phyloP scores from a whole-genome alignment of 192 early-diverging fungal genomes.

The Kickxella alabastrina region DNA sequence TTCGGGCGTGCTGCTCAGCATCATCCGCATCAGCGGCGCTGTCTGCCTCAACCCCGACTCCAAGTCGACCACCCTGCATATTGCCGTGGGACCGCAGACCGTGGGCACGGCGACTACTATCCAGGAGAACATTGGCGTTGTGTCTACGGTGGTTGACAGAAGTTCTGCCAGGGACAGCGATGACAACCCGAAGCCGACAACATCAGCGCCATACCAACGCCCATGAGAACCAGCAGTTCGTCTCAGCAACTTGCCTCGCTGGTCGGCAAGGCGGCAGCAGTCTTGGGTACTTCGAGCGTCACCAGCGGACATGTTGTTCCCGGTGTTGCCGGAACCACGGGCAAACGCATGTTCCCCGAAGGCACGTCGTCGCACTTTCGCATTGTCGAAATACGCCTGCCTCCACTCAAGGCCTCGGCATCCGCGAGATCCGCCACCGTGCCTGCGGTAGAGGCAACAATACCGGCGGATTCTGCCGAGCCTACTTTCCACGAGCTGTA shows the following conservation, averaged over 20 bases:
- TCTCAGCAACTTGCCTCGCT: background rate
- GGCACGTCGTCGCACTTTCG: constrained; percentile 27
- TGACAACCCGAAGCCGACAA: background rate
- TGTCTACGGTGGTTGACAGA: no score
- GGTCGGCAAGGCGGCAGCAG: background rate
- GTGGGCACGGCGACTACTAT: constrained; percentile 11
- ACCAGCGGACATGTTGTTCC: constrained; percentile 17
- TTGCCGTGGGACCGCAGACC: constrained; percentile 31
- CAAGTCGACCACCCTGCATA: constrained; percentile 25
- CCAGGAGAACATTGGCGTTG: constrained; percentile 1
- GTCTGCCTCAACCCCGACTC: constrained; percentile 47
- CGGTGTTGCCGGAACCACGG: constrained; percentile 26
- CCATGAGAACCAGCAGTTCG: background rate
- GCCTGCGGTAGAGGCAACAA: no score
- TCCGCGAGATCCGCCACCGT: constrained; percentile 6
- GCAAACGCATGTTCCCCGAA: constrained; percentile 37
- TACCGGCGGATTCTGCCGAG: no score
- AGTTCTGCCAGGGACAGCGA: no score
- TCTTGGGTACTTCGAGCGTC: background rate
- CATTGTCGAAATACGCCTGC: constrained; percentile 38
- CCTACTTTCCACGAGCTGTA: no score
- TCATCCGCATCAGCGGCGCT: constrained; percentile 27
- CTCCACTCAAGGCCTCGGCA: constrained; percentile 23
- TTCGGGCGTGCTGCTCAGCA: constrained; percentile 60
- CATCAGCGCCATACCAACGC: background rate